Evolutionary conservation across 2,329 filamentous ascomycete genomes (phyloP), one percentile per base, ranked within the genome.

Genomic region (Nigrospora oryzae): DNA sequence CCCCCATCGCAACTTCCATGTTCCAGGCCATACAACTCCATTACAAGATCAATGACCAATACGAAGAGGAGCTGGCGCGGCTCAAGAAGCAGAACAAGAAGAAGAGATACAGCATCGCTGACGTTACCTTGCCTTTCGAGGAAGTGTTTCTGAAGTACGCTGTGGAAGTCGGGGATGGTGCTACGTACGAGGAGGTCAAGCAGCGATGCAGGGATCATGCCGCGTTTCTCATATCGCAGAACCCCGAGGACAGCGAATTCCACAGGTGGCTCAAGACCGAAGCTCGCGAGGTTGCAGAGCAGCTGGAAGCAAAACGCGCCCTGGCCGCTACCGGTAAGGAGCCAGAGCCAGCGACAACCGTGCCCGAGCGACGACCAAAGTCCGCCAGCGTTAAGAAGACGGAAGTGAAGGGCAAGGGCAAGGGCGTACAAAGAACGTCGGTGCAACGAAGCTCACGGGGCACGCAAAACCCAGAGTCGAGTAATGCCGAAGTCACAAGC

Each of bases 1-100:
- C 65, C 42, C 53, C 63, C 6, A 77, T 78, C 28, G 82, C 76
- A 60, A 63, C 73, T 30, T 67, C 72, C 40, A 84, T 85, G 70
- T 70, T 74, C 42, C 73, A 84, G 57, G 82, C 79, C 2, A 75
- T 85, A 12, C 68, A 71, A 10, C 63, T 86, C 16, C 76, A 87
- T 52, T 86, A 85, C 58, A 74, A 71, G 43, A 59, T 86, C 3
- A 65, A 78, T 36, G 76, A 80, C 43, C 69, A 76, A 11, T 83
- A 84, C 53, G 66, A 69, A 39, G 55, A 57, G 11, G 58, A 53
- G 11, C 54, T 59, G 31, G 63, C 62, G 44, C 62, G 56, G 34
- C 50, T 56, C 11, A 58, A 51, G 5, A 59, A 56, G 23, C 49
- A 58, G 19, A 53, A 56, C 43, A 51, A 63, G 44, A 60, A 66